Conservation (phyloP, 2,329 filamentous ascomycete genomes). For the Alternaria arbusti region DNA sequence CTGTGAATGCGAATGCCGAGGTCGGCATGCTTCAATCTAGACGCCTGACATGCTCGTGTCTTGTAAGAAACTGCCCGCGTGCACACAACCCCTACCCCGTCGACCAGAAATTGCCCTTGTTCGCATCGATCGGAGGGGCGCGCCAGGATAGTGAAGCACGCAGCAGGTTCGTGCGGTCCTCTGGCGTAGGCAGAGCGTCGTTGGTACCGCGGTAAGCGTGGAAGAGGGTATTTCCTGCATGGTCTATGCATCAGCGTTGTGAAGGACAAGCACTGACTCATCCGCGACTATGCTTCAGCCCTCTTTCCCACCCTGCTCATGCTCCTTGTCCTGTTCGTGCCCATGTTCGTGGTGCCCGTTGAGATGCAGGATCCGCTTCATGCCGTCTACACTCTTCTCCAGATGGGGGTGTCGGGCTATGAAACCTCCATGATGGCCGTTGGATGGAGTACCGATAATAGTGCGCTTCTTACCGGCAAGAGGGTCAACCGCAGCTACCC, state of each 20-base stretch:
- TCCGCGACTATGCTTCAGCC: constrained; percentile 3
- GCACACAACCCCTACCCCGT: not conserved
- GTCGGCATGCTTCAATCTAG: not conserved
- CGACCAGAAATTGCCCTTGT: not conserved
- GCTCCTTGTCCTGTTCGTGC: constrained; percentile 2
- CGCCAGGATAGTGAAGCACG: not conserved
- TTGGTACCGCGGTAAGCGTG: not conserved
- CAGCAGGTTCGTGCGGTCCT: not conserved
- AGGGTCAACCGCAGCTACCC: constrained; percentile 57
- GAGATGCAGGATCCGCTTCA: constrained; percentile 53
- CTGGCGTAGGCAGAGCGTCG: not conserved
- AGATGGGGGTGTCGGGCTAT: constrained; percentile 49
- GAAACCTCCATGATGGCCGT: constrained; percentile 34
- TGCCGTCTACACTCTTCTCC: constrained; percentile 53
- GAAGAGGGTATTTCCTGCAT: not conserved
- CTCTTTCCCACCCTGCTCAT: constrained; percentile 14
- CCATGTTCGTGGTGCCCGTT: constrained; percentile 24
- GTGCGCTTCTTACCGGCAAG: constrained; percentile 49
- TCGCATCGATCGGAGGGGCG: not conserved
- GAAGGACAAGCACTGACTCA: not conserved
- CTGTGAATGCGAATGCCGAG: not conserved
- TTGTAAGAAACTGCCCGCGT: not conserved
- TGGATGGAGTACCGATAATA: constrained; percentile 15
- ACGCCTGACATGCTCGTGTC: not conserved
- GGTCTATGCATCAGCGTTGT: not conserved